A percentile compares a stretch with the other conserved stretches of the same genome.
Evolutionary conservation across 352 stramenopile genomes (phyloP).

Genomic region (Globisporangium solare): DNA sequence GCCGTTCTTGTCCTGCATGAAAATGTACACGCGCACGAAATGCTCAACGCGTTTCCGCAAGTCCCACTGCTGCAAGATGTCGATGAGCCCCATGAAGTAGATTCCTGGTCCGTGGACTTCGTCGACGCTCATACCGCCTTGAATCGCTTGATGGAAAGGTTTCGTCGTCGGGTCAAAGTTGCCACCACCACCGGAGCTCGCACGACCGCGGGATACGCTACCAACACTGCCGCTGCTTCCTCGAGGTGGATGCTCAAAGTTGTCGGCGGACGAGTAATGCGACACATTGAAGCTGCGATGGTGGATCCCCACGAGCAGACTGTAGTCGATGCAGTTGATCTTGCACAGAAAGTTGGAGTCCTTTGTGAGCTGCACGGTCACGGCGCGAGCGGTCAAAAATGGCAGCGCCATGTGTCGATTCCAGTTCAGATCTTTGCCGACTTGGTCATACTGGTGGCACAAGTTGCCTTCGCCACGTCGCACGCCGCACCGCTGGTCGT

Average conservation of each 20-base stretch:
- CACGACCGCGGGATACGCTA: conserved; percentile 1
- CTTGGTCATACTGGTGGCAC: conserved; percentile 74
- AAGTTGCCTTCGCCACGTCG: conserved; percentile 57
- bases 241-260: conserved; percentile 29
- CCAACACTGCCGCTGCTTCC: conserved; percentile 4
- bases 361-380: conserved; percentile 66
- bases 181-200: conserved; percentile 6
- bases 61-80: conserved; percentile 95
- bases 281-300: conserved; percentile 85
- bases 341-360: conserved; percentile 89
- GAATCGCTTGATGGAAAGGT: conserved; percentile 39
- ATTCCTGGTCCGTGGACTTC: conserved; percentile 89
- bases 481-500: conserved; percentile 66
- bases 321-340: conserved; percentile 96
- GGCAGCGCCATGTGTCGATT: conserved; percentile 77
- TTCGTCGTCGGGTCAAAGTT: conserved; percentile 26
- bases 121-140: conserved; percentile 68
- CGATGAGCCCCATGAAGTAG: conserved; percentile 94
- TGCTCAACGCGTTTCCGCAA: conserved; percentile 88
- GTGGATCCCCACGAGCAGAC: conserved; percentile 91
- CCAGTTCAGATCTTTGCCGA: conserved; percentile 83
- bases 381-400: conserved; percentile 38
- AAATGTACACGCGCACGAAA: conserved; percentile 67
- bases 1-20: conserved; percentile 63
- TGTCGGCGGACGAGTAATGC: conserved; percentile 56